Conservation (phyloP, 371 early-diverging fungal genomes). For the Furculomyces boomerangus region DNA sequence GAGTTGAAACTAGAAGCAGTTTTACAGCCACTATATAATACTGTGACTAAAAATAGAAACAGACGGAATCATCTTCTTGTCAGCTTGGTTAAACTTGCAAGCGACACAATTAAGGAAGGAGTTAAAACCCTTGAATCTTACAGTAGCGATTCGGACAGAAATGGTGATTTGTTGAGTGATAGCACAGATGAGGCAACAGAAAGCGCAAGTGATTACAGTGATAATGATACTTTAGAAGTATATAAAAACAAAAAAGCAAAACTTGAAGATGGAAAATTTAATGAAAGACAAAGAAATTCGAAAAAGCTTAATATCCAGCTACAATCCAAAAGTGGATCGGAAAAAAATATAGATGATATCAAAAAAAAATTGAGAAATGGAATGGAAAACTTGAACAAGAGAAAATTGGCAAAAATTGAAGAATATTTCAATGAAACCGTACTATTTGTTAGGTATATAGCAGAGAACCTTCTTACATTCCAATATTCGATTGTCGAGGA, state of each 20-base stretch:
- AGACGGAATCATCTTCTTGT: conserved; percentile 50
- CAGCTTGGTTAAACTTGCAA: conserved; percentile 45
- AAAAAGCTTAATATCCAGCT: too few relatives aligned
- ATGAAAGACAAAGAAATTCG: too few relatives aligned
- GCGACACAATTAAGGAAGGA: conserved; percentile 31
- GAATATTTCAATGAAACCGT: conserved; percentile 26
- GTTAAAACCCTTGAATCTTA: neutral
- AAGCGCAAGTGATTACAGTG: conserved; percentile 5
- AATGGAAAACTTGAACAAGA: neutral
- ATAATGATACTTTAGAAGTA: conserved; percentile 1
- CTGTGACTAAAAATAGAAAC: conserved; percentile 44
- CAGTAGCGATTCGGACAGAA: neutral
- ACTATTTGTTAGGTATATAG: conserved; percentile 48
- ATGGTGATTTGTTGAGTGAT: neutral
- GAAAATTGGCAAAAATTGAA: neutral
- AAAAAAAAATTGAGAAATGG: neutral
- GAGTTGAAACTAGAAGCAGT: conserved; percentile 27
- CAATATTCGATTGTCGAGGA: conserved; percentile 63
- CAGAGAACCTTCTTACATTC: conserved; percentile 55
- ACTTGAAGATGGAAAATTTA: too few relatives aligned
- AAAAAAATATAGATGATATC: neutral
- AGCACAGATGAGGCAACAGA: neutral
- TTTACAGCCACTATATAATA: conserved; percentile 41
- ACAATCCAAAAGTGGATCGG: neutral
- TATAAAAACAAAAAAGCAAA: neutral